Evolutionary conservation across 83 land plant species (phyloP).

Genomic region (Thuja plicata): DNA sequence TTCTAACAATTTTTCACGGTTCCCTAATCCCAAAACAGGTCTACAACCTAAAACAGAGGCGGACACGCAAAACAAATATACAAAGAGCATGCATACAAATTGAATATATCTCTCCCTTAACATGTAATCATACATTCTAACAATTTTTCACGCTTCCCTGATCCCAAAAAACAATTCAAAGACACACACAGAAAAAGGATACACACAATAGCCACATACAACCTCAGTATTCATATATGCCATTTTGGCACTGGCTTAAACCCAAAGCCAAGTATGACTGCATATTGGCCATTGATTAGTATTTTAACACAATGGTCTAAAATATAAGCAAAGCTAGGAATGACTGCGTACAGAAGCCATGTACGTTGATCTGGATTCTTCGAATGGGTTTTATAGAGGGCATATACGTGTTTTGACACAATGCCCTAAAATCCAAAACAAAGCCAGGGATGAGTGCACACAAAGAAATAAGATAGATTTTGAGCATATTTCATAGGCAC

Average conservation of each 20-base stretch:
- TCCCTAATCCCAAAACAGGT: not conserved
- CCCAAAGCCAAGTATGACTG: no score
- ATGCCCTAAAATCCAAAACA: not conserved
- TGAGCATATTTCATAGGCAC: not conserved
- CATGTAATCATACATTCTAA: no score
- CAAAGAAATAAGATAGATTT: not conserved
- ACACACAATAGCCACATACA: not conserved
- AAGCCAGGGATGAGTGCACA: not conserved
- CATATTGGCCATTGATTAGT: not conserved
- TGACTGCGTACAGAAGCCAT: no score
- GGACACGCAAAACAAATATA: not conserved
- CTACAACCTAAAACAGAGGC: not conserved
- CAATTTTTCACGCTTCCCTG: not conserved
- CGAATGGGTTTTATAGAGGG: not conserved
- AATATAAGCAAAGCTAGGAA: not conserved
- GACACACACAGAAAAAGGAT: not conserved
- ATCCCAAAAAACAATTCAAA: not conserved
- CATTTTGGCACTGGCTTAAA: no score
- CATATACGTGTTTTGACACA: not conserved
- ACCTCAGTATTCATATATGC: no score
- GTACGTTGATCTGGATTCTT: not conserved
- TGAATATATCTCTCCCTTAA: no score
- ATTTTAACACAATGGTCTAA: not conserved
- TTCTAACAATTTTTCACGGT: not conserved
- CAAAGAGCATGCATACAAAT: not conserved